A percentile compares a stretch with the other conserved stretches of the same genome.
Evolutionary conservation across 306 rosid species (phyloP).

Genomic region (Medicago truncatula): DNA sequence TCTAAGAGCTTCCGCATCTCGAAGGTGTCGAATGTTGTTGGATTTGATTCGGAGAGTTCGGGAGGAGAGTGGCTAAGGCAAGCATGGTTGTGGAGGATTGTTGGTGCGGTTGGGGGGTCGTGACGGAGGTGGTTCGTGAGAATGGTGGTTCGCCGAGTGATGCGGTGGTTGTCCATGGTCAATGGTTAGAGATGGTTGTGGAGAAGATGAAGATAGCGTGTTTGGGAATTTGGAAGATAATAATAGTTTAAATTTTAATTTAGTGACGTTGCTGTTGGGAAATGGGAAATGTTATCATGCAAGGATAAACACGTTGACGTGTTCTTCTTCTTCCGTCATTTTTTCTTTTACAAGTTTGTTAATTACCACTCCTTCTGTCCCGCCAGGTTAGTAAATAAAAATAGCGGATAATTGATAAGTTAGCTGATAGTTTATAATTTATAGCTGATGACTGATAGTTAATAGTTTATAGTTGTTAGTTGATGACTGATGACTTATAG

Average conservation of each 20-base stretch:
- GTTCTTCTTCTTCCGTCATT: not conserved
- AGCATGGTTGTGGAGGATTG: not conserved
- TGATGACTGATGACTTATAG: no score
- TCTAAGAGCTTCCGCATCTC: constrained; percentile 77
- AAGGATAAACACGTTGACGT: not conserved
- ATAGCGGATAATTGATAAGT: no score
- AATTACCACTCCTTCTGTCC: not conserved
- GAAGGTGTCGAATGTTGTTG: constrained; percentile 45
- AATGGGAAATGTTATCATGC: no score
- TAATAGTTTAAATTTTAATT: no score
- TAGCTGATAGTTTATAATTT: no score
- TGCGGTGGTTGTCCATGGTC: constrained; percentile 40
- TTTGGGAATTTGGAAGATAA: not conserved
- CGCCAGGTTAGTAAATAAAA: no score
- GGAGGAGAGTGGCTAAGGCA: constrained; percentile 42
- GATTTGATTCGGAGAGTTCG: constrained; percentile 22
- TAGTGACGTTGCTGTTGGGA: no score
- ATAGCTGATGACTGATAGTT: no score
- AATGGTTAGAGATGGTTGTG: not conserved
- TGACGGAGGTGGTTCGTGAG: constrained; percentile 40
- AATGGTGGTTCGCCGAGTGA: constrained; percentile 30
- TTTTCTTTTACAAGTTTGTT: not conserved
- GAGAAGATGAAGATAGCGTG: not conserved
- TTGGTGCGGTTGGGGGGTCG: not conserved
- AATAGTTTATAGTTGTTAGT: no score